Percentiles rank a stretch among this genome's conserved stretches.
Evolutionary conservation across 2,329 filamentous ascomycete species (phyloP).

Genomic region (Fusarium sacchari): DNA sequence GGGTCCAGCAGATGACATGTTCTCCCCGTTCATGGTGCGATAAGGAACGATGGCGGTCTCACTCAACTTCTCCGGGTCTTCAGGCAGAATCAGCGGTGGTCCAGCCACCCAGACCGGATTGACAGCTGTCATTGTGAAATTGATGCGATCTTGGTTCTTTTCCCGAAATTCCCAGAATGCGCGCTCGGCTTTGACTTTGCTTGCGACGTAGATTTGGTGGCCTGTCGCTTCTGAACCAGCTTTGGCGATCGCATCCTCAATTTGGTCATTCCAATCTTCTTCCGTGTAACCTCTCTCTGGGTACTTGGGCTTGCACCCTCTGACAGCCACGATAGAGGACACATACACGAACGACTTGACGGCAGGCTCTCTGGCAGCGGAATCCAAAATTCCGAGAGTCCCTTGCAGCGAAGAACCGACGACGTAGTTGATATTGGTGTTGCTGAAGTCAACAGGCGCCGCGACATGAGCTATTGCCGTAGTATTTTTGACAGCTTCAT

Average conservation of each 20-base stretch:
- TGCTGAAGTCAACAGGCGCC: conserved; percentile 6
- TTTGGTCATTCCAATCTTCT: conserved; percentile 23
- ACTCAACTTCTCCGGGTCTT: conserved; percentile 17
- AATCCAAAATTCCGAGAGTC: not conserved
- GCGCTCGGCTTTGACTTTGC: conserved; percentile 17
- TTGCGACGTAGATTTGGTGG: conserved; percentile 16
- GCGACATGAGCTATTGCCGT: conserved; percentile 12
- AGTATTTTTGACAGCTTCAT: not conserved
- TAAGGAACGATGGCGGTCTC: conserved; percentile 17
- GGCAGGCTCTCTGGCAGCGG: not conserved
- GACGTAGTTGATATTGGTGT: conserved; percentile 18
- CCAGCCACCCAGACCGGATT: conserved; percentile 19
- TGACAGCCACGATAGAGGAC: conserved; percentile 6
- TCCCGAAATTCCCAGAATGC: conserved; percentile 15
- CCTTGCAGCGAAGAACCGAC: conserved; percentile 6
- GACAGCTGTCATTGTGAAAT: conserved; percentile 14
- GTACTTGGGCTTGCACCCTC: not conserved
- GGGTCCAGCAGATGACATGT: not conserved
- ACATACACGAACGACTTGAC: conserved; percentile 10
- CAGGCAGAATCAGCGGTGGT: not conserved
- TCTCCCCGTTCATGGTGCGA: conserved; percentile 12
- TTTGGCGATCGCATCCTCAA: not conserved
- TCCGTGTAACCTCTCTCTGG: not conserved
- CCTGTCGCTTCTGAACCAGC: not conserved
- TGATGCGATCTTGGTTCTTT: not conserved